A percentile compares a stretch with the other conserved stretches of the same genome.
Evolutionary conservation across 306 rosid species (phyloP).

Genomic region (Vigna angularis): DNA sequence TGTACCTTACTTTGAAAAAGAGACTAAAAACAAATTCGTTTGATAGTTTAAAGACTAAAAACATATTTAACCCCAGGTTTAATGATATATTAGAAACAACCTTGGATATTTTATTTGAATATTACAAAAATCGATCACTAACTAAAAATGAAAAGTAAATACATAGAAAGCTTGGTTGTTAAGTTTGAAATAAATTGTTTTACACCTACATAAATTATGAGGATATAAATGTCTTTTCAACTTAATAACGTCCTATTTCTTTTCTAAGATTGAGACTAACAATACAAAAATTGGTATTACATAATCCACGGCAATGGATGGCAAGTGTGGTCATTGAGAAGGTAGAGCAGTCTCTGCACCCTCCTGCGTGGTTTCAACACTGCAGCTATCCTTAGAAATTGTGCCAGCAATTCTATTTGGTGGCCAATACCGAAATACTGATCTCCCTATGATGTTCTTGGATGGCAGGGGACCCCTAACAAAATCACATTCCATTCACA

Average conservation of each 20-base stretch:
- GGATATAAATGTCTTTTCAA: background rate
- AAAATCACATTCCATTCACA: conserved; percentile 40
- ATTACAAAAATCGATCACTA: too few species aligned
- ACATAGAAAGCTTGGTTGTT: too few species aligned
- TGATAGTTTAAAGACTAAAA: too few species aligned
- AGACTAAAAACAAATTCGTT: too few species aligned
- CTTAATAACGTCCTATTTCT: background rate
- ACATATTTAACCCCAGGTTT: too few species aligned
- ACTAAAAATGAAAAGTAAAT: too few species aligned
- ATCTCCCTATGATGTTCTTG: conserved; percentile 91
- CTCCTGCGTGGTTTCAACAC: conserved; percentile 62
- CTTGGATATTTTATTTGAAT: too few species aligned
- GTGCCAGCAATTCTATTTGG: conserved; percentile 82
- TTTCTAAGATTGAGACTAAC: background rate
- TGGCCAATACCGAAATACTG: conserved; percentile 94
- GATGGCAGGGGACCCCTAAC: conserved; percentile 97
- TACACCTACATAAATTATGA: background rate
- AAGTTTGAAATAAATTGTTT: background rate
- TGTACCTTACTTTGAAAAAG: too few species aligned
- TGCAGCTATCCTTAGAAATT: conserved; percentile 67
- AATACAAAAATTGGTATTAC: background rate
- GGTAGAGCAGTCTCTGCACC: conserved; percentile 33
- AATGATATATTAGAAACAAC: too few species aligned
- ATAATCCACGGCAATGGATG: too few species aligned
- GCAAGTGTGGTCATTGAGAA: conserved; percentile 45